phyloP scores from a whole-genome alignment of 306 rosid genomes.

The Psophocarpus tetragonolobus region DNA sequence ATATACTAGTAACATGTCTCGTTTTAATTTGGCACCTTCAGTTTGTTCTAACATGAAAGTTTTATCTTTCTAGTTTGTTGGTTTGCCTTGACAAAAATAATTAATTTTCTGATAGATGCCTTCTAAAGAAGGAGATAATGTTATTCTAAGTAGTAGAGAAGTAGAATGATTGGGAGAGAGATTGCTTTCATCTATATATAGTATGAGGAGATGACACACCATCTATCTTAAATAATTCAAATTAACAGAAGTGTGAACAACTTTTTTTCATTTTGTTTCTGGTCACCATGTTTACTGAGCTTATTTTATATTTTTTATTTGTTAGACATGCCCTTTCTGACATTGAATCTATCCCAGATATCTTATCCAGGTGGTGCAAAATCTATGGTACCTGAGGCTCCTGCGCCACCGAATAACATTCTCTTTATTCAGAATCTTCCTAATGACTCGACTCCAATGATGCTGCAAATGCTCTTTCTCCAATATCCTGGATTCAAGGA shows the following conservation, averaged over 20 bases:
- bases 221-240: conserved; percentile 15
- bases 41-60: background rate
- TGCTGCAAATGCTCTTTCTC: conserved; percentile 98
- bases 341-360: conserved; percentile 61
- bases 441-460: conserved; percentile 83
- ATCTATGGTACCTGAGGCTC: conserved; percentile 85
- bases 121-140: background rate
- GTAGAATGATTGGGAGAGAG: background rate
- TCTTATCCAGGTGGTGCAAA: conserved; percentile 89
- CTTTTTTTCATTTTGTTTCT: background rate
- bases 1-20: background rate
- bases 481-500: conserved; percentile 94
- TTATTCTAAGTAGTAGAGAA: too few relatives aligned
- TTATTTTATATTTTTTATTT: conserved; percentile 9
- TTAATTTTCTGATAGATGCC: conserved; percentile 20
- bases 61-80: background rate
- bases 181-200: conserved; percentile 1
- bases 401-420: conserved; percentile 97
- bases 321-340: conserved; percentile 30
- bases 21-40: conserved; percentile 3
- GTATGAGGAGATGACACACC: conserved; percentile 12
- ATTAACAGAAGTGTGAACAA: conserved; percentile 11
- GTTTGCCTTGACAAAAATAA: conserved; percentile 3
- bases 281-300: background rate
- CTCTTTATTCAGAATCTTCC: conserved; percentile 95